phyloP scores from a whole-genome alignment of 228 moss, liverwort and hornwort species.

The Sphagnum fallax region DNA sequence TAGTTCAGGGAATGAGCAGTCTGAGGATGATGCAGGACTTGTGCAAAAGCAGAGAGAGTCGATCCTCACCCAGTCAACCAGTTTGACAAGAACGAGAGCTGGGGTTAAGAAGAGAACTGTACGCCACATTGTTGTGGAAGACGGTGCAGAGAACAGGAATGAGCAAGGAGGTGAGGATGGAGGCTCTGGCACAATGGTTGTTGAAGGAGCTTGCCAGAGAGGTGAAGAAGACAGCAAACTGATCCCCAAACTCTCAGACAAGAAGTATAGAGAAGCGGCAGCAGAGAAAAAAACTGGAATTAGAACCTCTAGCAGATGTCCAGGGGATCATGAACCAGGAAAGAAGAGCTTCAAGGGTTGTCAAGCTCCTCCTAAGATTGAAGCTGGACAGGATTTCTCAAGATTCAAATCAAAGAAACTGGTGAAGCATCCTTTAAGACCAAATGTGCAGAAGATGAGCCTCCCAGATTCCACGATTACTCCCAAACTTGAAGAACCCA shows the following conservation, averaged over 20 bases:
- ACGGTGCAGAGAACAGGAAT: not conserved
- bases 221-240: constrained; percentile 3
- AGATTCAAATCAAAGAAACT: constrained; percentile 28
- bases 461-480: constrained; percentile 55
- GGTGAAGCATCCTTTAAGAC: constrained; percentile 32
- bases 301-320: not conserved
- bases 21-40: constrained; percentile 11
- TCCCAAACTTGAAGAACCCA: constrained; percentile 79
- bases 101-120: constrained; percentile 16
- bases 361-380: constrained; percentile 16
- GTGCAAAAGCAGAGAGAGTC: constrained; percentile 12
- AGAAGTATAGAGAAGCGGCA: constrained; percentile 15
- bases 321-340: constrained; percentile 17
- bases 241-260: not conserved
- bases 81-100: not conserved
- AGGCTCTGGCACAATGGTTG: constrained; percentile 1
- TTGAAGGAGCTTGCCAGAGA: constrained; percentile 9
- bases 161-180: not conserved
- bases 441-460: constrained; percentile 23
- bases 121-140: not conserved
- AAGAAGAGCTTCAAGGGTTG: constrained; percentile 33
- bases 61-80: too few species aligned
- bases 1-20: constrained; percentile 35
- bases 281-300: constrained; percentile 2
- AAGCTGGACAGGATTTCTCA: constrained; percentile 11